phyloP scores from a whole-genome alignment of 768 basidiomycete species.

The Suillus tomentosus region DNA sequence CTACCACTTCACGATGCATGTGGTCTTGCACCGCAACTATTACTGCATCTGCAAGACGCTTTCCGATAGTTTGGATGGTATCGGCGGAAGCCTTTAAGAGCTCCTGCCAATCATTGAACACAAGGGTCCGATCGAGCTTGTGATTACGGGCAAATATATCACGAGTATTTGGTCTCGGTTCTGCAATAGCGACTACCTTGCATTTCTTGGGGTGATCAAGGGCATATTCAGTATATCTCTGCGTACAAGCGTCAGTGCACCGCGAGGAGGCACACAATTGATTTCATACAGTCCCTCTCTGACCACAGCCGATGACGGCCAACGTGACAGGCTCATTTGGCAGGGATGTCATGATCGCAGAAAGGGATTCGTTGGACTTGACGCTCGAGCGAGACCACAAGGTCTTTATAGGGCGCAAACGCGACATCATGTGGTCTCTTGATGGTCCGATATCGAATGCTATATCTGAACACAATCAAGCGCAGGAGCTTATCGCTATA shows the following conservation, averaged over 20 bases:
- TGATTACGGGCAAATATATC: conserved; percentile 57
- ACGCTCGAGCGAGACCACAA: conserved; percentile 37
- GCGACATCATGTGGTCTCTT: conserved; percentile 17
- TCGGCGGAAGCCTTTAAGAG: conserved; percentile 69
- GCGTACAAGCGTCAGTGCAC: background rate
- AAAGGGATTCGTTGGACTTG: conserved; percentile 24
- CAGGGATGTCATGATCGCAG: conserved; percentile 18
- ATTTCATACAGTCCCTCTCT: conserved; percentile 67
- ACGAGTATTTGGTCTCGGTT: conserved; percentile 72
- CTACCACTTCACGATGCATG: conserved; percentile 73
- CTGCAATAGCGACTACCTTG: conserved; percentile 84
- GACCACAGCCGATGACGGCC: conserved; percentile 81
- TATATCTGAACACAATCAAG: background rate
- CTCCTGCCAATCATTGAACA: conserved; percentile 73
- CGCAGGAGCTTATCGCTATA: background rate
- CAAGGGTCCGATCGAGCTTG: conserved; percentile 63
- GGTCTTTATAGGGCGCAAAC: conserved; percentile 33
- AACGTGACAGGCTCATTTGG: conserved; percentile 56
- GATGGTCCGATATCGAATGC: background rate
- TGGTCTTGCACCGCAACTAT: conserved; percentile 80
- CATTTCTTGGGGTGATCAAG: conserved; percentile 58
- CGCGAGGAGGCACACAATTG: background rate
- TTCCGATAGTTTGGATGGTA: conserved; percentile 61
- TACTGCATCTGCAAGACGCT: conserved; percentile 79
- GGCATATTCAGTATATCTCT: conserved; percentile 71